Evolutionary conservation across 495 filamentous ascomycete genomes (phyloP), one percentile per base, ranked within the genome.

Genomic region (Glonium stellatum): DNA sequence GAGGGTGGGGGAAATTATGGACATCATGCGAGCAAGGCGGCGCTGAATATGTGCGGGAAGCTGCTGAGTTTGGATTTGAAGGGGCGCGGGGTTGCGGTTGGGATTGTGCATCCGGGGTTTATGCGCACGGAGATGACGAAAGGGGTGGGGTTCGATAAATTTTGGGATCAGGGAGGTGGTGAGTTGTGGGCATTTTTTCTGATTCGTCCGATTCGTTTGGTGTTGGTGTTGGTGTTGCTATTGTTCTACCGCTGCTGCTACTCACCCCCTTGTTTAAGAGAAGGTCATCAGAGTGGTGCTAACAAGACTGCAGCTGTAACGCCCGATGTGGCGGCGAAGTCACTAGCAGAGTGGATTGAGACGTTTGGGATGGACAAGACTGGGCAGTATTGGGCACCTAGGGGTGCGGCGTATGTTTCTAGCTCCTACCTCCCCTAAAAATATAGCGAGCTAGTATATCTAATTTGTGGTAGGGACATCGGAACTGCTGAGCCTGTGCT

Each of bases 71-170:
- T 88, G 63, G 87, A 89, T 70, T 71, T 90, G 31, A 84, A 85
- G 69, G 77, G 81, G 0, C 73, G 82, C 41, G 82, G 79, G 0
- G 77, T 90, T 48, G 77, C 84, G 4, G 82, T 90, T 12, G 84
- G 79, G 11, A 73, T 87, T 55, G 77, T 89, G 36, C 86, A 90
- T 72, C 86, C 87, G 4, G 84, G 86, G 0, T 88, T 88, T 66
- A 89, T 90, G 87, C 73, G 86, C 51, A 89, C 58, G 35, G 54
- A 88, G 65, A 89, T 90, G 85, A 89, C 87, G 5, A 81, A 76
- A 62, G 72, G 79, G 1, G 86, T 88, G 34, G 87, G 86, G 5
- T 89, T 87, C 67, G 86, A 88, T 67, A 82, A 87, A 56, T 66
- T 35, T 47, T 62, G 64, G 60, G 64, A 66, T 55, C 47, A 39